Conservation (phyloP, 163 green algal genomes). For the Dunaliella salina region DNA sequence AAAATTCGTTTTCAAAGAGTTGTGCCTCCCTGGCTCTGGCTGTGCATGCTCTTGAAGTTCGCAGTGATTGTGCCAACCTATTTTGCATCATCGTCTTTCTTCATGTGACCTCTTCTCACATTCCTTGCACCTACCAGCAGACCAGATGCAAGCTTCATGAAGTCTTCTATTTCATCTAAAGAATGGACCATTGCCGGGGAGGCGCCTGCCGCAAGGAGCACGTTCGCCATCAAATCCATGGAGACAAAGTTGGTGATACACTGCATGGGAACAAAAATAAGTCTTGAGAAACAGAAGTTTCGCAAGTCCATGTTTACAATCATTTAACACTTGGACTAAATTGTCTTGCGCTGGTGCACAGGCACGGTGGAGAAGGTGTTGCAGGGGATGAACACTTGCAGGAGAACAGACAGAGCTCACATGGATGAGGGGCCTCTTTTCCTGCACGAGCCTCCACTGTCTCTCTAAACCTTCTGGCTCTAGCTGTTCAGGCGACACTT, state of each 20-base stretch:
- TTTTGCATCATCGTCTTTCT: too few species aligned
- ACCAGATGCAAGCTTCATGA: slow-evolving; percentile 51
- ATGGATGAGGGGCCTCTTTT: neutral
- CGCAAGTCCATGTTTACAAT: too few species aligned
- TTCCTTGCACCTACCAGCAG: slow-evolving; percentile 41
- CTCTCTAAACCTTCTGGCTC: neutral
- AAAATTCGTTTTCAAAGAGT: too few species aligned
- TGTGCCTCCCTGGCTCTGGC: too few species aligned
- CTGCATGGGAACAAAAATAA: slow-evolving; percentile 13
- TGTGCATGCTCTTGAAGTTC: too few species aligned
- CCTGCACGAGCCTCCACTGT: neutral
- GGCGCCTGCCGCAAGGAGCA: slow-evolving; percentile 69
- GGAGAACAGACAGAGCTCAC: neutral
- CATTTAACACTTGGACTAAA: too few species aligned
- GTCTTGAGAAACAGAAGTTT: neutral
- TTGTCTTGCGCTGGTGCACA: too few species aligned
- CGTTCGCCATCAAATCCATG: slow-evolving; percentile 86
- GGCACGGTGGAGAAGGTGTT: too few species aligned
- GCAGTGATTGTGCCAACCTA: too few species aligned
- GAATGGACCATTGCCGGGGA: slow-evolving; percentile 82
- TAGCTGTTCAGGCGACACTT: too few species aligned
- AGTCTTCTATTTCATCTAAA: slow-evolving; percentile 66
- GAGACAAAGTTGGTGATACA: slow-evolving; percentile 65
- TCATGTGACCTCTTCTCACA: too few species aligned
- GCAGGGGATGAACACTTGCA: too few species aligned